phyloP scores from a whole-genome alignment of 2,329 filamentous ascomycete species.

The Rugonectria rugulosa region DNA sequence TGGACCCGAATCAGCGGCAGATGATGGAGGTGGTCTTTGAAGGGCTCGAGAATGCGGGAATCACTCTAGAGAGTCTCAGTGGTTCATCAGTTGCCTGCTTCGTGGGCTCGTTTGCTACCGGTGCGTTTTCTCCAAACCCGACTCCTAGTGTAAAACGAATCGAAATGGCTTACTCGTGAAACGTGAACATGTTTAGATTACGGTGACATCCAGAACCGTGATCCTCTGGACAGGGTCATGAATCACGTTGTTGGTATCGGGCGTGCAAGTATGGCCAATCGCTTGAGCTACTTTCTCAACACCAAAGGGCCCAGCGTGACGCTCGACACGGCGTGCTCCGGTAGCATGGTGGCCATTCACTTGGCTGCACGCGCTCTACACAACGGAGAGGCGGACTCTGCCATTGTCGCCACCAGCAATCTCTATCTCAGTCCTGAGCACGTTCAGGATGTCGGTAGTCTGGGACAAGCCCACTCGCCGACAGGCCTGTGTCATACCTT shows the following conservation, averaged over 20 bases:
- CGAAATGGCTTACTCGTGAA: no score
- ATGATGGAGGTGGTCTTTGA: constrained; percentile 47
- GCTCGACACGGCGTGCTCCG: constrained; percentile 62
- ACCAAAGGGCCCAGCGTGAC: constrained; percentile 57
- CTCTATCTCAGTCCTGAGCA: constrained; percentile 54
- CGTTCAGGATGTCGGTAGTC: constrained; percentile 51
- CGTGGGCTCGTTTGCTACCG: constrained; percentile 37
- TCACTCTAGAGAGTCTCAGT: constrained; percentile 43
- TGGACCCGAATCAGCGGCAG: constrained; percentile 44
- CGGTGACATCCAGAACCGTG: no score
- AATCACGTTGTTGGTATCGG: constrained; percentile 51
- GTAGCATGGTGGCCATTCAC: constrained; percentile 54
- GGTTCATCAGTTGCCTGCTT: no score
- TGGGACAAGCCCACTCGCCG: constrained; percentile 45
- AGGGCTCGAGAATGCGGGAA: constrained; percentile 44
- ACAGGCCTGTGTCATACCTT: constrained; percentile 44
- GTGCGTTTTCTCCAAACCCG: no score
- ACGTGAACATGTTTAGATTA: no score
- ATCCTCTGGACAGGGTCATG: no score
- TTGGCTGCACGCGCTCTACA: constrained; percentile 42
- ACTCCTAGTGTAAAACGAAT: no score
- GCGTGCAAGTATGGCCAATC: constrained; percentile 53
- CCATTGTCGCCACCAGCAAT: constrained; percentile 51
- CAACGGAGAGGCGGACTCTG: constrained; percentile 15
- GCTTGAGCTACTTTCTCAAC: constrained; percentile 57